Conservation (phyloP, 345 rosid genomes). For the Pistacia vera region DNA sequence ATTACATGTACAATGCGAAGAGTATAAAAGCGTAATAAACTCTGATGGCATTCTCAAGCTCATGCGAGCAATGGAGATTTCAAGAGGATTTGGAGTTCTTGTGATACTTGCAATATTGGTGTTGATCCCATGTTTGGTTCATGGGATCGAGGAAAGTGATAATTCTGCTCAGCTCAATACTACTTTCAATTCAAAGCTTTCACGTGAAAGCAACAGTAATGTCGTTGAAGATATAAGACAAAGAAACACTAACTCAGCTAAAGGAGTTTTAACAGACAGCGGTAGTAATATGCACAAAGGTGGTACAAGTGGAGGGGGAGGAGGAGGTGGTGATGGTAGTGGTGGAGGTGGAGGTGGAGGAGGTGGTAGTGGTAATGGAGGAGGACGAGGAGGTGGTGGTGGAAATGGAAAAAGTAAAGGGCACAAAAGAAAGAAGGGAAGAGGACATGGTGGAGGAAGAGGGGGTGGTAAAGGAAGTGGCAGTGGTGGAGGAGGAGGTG, state of each 20-base stretch:
- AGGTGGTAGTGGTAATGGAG: constrained; percentile 19
- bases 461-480: constrained; percentile 2
- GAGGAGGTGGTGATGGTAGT: constrained; percentile 17
- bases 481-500: constrained; percentile 22
- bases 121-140: constrained; percentile 32
- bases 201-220: background rate
- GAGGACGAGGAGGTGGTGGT: constrained; percentile 11
- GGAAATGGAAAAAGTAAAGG: constrained; percentile 13
- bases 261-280: constrained; percentile 14
- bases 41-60: constrained; percentile 10
- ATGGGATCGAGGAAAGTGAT: constrained; percentile 34
- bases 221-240: constrained; percentile 18
- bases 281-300: constrained; percentile 21
- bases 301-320: constrained; percentile 21
- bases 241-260: constrained; percentile 19
- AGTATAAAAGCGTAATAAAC: constrained; percentile 20
- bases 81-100: constrained; percentile 24
- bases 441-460: constrained; percentile 20
- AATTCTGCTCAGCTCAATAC: constrained; percentile 19
- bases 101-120: constrained; percentile 17
- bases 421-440: background rate
- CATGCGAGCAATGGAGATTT: constrained; percentile 18
- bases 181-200: constrained; percentile 5
- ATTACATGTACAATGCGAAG: background rate
- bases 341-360: constrained; percentile 21